Evolutionary conservation across 495 filamentous ascomycete species (phyloP), one percentile per base, ranked within the genome.

Genomic region (Immersiella caudata): DNA sequence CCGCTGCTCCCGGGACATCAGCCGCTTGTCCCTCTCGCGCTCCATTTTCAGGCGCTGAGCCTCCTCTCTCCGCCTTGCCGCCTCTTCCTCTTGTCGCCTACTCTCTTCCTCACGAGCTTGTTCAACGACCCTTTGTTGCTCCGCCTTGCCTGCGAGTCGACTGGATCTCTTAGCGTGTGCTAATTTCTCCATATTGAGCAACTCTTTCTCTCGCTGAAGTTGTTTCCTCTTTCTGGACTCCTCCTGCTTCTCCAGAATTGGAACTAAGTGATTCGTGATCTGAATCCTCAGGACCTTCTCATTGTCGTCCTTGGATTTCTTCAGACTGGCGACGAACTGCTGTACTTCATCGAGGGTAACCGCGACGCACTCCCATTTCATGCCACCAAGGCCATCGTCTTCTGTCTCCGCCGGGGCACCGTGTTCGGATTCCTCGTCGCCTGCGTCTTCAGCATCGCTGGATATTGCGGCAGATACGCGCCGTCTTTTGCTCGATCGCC

Each of bases 151-250:
- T 36, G 93, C 93, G 59, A 98, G 84, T 59, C 95, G 88, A 69
- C 92, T 94, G 0, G 95, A 97, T 64, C 95, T 83, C 80, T 99
- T 99, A 0, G 95, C 94, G 50, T 90, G 90, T n/a, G 92, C 93
- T 68, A 98, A 82, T 71, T 94, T 91, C 74, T 94, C 87, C 69
- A 94, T 74, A 70, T 88, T 92, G 61, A 91, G 79, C 33, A 96
- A 74, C 71, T 97, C 93, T 74, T 91, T 93, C 75, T 94, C 89
- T 67, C 87, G 86, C 76, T 88, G 88, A 22, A 85, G 77, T 62
- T 82, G 85, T 72, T 91, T 91, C 52, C 89, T 85, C 68, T 89
- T 85, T 57, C 90, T 86, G 8, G 87, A 85, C 66, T 95, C 92
- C 72, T 93, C 92, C 56, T 89, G 88, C 75, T 91, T 90, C 75